Conservation (phyloP, 805 yeast species). For the Clavispora phyllophila region DNA sequence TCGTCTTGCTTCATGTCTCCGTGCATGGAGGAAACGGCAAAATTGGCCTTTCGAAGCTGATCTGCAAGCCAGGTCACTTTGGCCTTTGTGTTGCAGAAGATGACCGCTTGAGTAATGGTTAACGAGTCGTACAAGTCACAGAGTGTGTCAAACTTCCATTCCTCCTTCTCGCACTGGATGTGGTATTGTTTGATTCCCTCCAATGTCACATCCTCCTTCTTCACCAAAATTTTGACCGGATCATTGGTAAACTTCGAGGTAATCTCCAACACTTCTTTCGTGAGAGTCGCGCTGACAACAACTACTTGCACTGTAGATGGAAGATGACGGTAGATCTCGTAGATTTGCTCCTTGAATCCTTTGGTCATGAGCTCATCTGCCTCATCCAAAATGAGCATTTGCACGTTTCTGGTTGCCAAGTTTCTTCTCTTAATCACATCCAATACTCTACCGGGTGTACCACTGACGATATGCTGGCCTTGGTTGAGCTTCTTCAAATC, state of each 20-base stretch:
- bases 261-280: slow-evolving; percentile 85
- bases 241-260: slow-evolving; percentile 88
- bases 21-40: slow-evolving; percentile 94
- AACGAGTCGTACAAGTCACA: slow-evolving; percentile 93
- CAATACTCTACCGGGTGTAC: slow-evolving; percentile 93
- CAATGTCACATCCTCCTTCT: slow-evolving; percentile 87
- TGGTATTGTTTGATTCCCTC: slow-evolving; percentile 93
- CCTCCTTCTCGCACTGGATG: slow-evolving; percentile 87
- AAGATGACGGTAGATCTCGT: slow-evolving; percentile 79
- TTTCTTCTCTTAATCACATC: slow-evolving; percentile 87
- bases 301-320: slow-evolving; percentile 90
- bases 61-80: slow-evolving; percentile 90
- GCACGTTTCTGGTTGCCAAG: slow-evolving; percentile 67
- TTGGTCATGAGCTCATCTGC: slow-evolving; percentile 92
- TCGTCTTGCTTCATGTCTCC: slow-evolving; percentile 96
- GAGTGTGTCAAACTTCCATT: slow-evolving; percentile 89
- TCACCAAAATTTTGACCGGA: slow-evolving; percentile 91
- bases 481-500: slow-evolving; percentile 70
- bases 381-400: slow-evolving; percentile 90
- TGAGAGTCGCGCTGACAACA: slow-evolving; percentile 90
- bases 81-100: slow-evolving; percentile 93
- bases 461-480: slow-evolving; percentile 90
- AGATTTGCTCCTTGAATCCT: slow-evolving; percentile 94
- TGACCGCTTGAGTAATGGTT: slow-evolving; percentile 95
- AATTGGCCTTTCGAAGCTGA: slow-evolving; percentile 71